A percentile compares a stretch with the other conserved stretches of the same genome.
phyloP scores from a whole-genome alignment of 495 filamentous ascomycete species.

The Bryoglossum gracile region DNA sequence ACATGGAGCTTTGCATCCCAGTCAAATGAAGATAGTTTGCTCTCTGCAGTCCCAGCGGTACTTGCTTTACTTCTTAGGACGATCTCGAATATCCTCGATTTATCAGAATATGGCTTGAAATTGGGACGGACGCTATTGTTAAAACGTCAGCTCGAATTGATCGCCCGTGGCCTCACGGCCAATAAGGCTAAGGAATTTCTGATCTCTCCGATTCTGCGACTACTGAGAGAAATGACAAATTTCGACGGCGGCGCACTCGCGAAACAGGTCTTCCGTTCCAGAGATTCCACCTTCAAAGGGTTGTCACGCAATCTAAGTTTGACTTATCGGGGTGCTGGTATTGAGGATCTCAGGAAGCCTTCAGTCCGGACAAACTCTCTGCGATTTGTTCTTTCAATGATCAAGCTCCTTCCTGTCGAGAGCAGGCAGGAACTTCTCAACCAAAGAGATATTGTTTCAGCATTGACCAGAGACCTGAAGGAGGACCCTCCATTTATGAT shows the following conservation, averaged over 20 bases:
- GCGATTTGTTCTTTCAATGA: slow-evolving; percentile 62
- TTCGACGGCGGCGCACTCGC: slow-evolving; percentile 78
- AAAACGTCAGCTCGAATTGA: slow-evolving; percentile 61
- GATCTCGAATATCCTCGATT: slow-evolving; percentile 61
- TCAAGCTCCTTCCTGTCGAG: slow-evolving; percentile 61
- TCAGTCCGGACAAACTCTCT: slow-evolving; percentile 72
- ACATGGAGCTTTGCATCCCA: slow-evolving; percentile 70
- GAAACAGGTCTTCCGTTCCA: slow-evolving; percentile 57
- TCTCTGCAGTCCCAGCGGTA: slow-evolving; percentile 66
- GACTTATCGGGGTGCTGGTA: slow-evolving; percentile 41
- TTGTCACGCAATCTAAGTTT: slow-evolving; percentile 55
- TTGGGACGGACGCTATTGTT: slow-evolving; percentile 69
- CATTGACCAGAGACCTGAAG: slow-evolving; percentile 59
- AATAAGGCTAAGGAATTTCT: slow-evolving; percentile 72
- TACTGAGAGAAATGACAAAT: slow-evolving; percentile 68
- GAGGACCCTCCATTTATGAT: slow-evolving; percentile 67
- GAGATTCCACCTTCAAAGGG: slow-evolving; percentile 66
- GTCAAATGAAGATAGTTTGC: slow-evolving; percentile 63
- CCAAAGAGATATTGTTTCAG: slow-evolving; percentile 60
- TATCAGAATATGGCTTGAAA: slow-evolving; percentile 59
- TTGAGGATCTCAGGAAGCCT: slow-evolving; percentile 50
- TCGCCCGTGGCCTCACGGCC: slow-evolving; percentile 64
- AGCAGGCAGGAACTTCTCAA: slow-evolving; percentile 70
- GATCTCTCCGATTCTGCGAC: slow-evolving; percentile 72
- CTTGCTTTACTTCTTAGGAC: slow-evolving; percentile 70